Percentiles rank a stretch among this genome's conserved stretches.
These are phyloP conservation scores for Pisolithus sp. DNA, from an alignment of 768 basidiomycete species.

Conservation along the genomic window DNA sequence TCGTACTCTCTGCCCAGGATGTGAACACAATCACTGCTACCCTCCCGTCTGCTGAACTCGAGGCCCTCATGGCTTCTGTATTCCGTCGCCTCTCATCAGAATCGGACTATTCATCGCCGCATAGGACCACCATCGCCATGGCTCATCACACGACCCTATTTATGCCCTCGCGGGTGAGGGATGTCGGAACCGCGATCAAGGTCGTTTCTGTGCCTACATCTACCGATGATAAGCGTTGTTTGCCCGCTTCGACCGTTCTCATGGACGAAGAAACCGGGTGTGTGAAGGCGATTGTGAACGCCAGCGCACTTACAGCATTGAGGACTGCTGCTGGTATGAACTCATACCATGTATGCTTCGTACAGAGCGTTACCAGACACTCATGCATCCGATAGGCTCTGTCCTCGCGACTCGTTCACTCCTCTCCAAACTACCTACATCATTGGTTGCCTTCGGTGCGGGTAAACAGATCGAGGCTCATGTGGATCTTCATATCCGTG, in stretches of 20 bases:
- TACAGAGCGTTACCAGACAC: no score
- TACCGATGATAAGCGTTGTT: conserved; percentile 40
- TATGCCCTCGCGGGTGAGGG: conserved; percentile 70
- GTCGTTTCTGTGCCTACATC: conserved; percentile 67
- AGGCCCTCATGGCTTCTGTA: conserved; percentile 50
- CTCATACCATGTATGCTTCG: no score
- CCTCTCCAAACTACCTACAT: conserved; percentile 33
- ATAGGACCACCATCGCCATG: conserved; percentile 50
- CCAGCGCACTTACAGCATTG: conserved; percentile 68
- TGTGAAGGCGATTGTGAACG: conserved; percentile 74
- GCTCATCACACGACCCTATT: conserved; percentile 59
- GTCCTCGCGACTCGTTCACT: conserved; percentile 58
- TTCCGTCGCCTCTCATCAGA: conserved; percentile 44
- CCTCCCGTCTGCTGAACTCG: conserved; percentile 42
- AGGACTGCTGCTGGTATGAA: conserved; percentile 71
- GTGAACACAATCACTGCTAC: conserved; percentile 43
- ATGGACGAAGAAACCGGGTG: conserved; percentile 65
- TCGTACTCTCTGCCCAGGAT: conserved; percentile 56
- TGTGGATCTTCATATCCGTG: conserved; percentile 51
- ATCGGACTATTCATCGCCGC: conserved; percentile 36
- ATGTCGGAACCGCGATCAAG: conserved; percentile 62
- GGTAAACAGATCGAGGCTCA: conserved; percentile 68
- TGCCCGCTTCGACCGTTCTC: conserved; percentile 74
- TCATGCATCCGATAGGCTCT: conserved; percentile 42
- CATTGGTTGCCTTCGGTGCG: conserved; percentile 62